These are phyloP conservation scores for Solanum appendiculatum DNA, from an alignment of 257 asterid species.

Conservation along the genomic window DNA sequence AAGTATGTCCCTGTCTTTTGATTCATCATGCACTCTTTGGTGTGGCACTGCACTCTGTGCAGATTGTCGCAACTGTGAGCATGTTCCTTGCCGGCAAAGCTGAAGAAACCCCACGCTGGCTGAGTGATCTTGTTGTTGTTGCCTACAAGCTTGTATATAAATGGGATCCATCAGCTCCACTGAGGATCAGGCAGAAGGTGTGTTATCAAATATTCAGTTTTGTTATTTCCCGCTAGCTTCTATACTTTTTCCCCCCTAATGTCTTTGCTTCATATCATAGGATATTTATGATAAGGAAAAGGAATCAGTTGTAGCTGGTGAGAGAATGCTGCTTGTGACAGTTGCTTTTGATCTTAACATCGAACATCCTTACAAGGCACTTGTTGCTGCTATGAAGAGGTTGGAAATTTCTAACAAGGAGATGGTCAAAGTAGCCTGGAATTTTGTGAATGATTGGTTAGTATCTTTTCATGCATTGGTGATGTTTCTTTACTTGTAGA, in stretches of 20 bases:
- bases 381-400: slow-evolving; percentile 41
- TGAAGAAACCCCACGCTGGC: slow-evolving; percentile 57
- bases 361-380: slow-evolving; percentile 55
- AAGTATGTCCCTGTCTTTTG: not conserved
- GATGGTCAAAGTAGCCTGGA: slow-evolving; percentile 49
- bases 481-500: not conserved
- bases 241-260: not conserved
- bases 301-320: slow-evolving; percentile 30
- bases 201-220: not conserved
- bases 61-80: slow-evolving; percentile 40
- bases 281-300: slow-evolving; percentile 47
- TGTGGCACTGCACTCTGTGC: slow-evolving; percentile 14
- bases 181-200: slow-evolving; percentile 46
- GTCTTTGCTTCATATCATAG: slow-evolving; percentile 14
- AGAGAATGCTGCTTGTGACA: slow-evolving; percentile 42
- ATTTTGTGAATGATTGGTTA: slow-evolving; percentile 62
- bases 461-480: not conserved
- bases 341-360: slow-evolving; percentile 53
- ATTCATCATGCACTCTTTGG: slow-evolving; percentile 7
- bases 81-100: slow-evolving; percentile 59
- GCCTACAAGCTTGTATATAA: slow-evolving; percentile 35
- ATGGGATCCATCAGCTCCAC: slow-evolving; percentile 53
- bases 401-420: slow-evolving; percentile 34
- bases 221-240: not conserved
- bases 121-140: slow-evolving; percentile 32